Evolutionary conservation across 2,329 filamentous ascomycete genomes (phyloP).

Genomic region (Rhytidhysteron rufulum): DNA sequence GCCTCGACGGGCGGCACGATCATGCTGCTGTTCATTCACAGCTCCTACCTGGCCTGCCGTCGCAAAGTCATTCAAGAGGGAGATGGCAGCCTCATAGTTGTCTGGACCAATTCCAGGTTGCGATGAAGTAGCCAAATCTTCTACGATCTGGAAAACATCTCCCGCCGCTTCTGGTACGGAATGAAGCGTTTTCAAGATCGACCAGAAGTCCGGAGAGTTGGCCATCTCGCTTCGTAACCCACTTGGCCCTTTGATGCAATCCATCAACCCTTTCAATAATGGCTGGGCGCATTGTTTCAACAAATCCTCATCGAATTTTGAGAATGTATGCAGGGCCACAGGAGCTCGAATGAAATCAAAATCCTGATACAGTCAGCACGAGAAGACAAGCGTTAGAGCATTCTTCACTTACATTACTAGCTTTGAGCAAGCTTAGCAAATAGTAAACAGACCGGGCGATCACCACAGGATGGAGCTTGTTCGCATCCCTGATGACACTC

Average conservation of each 20-base stretch:
- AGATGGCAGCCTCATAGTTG: slow-evolving; percentile 87
- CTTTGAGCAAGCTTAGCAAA: slow-evolving; percentile 72
- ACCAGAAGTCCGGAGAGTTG: slow-evolving; percentile 96
- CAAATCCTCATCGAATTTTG: slow-evolving; percentile 74
- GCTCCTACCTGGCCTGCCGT: slow-evolving; percentile 73
- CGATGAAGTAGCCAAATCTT: slow-evolving; percentile 65
- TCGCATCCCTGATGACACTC: slow-evolving; percentile 72
- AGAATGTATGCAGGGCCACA: slow-evolving; percentile 86
- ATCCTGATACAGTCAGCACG: slow-evolving; percentile 51
- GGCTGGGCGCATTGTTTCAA: slow-evolving; percentile 72
- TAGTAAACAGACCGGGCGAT: slow-evolving; percentile 85
- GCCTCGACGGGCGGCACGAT: slow-evolving; percentile 48
- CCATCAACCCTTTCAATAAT: slow-evolving; percentile 72
- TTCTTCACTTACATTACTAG: slow-evolving; percentile 76
- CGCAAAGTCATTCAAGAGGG: slow-evolving; percentile 84
- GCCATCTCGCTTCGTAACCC: slow-evolving; percentile 87
- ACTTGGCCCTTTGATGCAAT: slow-evolving; percentile 74
- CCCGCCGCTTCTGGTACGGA: slow-evolving; percentile 66
- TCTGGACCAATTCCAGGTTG: slow-evolving; percentile 85
- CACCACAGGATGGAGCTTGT: slow-evolving; percentile 75
- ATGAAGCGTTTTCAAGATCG: slow-evolving; percentile 74
- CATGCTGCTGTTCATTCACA: slow-evolving; percentile 64
- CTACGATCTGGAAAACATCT: slow-evolving; percentile 82
- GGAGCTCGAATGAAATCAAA: slow-evolving; percentile 89
- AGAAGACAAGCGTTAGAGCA: background rate